phyloP scores from a whole-genome alignment of 768 basidiomycete genomes.

The Xerocomellus chrysenteron region DNA sequence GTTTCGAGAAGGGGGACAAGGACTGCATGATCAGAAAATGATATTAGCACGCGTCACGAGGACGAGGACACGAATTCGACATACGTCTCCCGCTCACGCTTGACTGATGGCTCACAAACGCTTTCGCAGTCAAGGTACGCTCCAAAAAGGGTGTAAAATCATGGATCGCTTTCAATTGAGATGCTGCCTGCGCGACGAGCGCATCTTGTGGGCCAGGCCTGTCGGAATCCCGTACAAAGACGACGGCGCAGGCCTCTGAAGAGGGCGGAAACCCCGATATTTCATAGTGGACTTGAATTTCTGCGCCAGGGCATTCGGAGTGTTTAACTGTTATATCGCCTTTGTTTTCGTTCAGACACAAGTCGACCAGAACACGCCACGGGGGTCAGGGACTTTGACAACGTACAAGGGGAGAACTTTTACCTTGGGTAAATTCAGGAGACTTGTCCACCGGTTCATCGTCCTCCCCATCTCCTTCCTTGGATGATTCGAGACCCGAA shows the following conservation, averaged over 20 bases:
- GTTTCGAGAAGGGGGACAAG: slow-evolving; percentile 17
- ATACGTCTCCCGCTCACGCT: slow-evolving; percentile 11
- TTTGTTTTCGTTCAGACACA: not conserved
- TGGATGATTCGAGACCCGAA: slow-evolving; percentile 23
- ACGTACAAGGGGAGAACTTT: not conserved
- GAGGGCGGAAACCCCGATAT: slow-evolving; percentile 43
- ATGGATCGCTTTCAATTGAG: slow-evolving; percentile 12
- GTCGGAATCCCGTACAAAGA: slow-evolving; percentile 41
- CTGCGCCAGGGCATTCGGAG: slow-evolving; percentile 1
- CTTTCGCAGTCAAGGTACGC: slow-evolving; percentile 26
- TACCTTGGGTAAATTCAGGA: slow-evolving; percentile 46
- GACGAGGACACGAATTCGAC: slow-evolving; percentile 4
- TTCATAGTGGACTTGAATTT: slow-evolving; percentile 43
- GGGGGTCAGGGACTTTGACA: not conserved
- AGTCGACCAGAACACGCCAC: not conserved
- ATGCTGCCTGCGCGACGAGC: slow-evolving; percentile 10
- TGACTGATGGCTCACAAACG: slow-evolving; percentile 19
- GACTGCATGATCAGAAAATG: slow-evolving; percentile 3
- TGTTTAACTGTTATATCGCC: slow-evolving; percentile 12
- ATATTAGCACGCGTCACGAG: not conserved
- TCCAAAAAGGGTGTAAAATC: slow-evolving; percentile 21
- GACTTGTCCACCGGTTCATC: slow-evolving; percentile 33
- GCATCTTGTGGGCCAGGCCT: slow-evolving; percentile 1
- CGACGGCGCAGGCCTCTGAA: slow-evolving; percentile 40
- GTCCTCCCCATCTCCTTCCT: slow-evolving; percentile 38